These are phyloP conservation scores for Ophiosphaerella herpotricha DNA, from an alignment of 2,329 filamentous ascomycete species.

Conservation along the genomic window DNA sequence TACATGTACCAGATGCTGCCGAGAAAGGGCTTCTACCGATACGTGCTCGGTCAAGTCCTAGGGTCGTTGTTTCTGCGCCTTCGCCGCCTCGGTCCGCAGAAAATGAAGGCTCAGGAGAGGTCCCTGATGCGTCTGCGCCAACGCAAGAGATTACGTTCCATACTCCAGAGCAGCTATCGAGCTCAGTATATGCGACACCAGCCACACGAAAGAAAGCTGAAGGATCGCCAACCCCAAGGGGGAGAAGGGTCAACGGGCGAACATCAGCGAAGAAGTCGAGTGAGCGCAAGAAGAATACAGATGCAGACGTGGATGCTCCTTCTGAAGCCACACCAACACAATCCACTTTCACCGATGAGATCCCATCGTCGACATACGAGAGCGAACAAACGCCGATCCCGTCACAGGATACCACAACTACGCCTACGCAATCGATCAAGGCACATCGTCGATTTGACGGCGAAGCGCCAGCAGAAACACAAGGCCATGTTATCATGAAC, in stretches of 20 bases:
- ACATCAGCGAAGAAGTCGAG: slow-evolving; percentile 23
- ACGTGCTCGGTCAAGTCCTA: slow-evolving; percentile 28
- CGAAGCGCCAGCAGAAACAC: slow-evolving; percentile 33
- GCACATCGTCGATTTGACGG: slow-evolving; percentile 42
- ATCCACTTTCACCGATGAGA: slow-evolving; percentile 22
- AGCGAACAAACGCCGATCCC: slow-evolving; percentile 27
- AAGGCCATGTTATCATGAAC: slow-evolving; percentile 8
- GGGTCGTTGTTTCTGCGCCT: slow-evolving; percentile 24
- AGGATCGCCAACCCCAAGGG: slow-evolving; percentile 32
- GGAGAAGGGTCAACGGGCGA: slow-evolving; percentile 9
- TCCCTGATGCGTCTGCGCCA: slow-evolving; percentile 13
- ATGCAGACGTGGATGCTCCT: slow-evolving; percentile 1
- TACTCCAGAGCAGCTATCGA: slow-evolving; percentile 25
- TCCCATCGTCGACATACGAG: slow-evolving; percentile 35
- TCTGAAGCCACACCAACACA: slow-evolving; percentile 6
- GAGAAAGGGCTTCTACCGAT: slow-evolving; percentile 20
- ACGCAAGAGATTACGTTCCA: slow-evolving; percentile 24
- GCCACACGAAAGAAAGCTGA: slow-evolving; percentile 24
- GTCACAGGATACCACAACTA: slow-evolving; percentile 15
- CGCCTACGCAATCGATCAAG: slow-evolving; percentile 20
- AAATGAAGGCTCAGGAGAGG: slow-evolving; percentile 7
- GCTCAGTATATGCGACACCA: slow-evolving; percentile 30
- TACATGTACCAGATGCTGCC: slow-evolving; percentile 5
- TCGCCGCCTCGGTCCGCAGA: slow-evolving; percentile 13
- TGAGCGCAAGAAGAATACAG: slow-evolving; percentile 18